phyloP scores from a whole-genome alignment of 2,329 filamentous ascomycete species.

The Biscogniauxia marginata region DNA sequence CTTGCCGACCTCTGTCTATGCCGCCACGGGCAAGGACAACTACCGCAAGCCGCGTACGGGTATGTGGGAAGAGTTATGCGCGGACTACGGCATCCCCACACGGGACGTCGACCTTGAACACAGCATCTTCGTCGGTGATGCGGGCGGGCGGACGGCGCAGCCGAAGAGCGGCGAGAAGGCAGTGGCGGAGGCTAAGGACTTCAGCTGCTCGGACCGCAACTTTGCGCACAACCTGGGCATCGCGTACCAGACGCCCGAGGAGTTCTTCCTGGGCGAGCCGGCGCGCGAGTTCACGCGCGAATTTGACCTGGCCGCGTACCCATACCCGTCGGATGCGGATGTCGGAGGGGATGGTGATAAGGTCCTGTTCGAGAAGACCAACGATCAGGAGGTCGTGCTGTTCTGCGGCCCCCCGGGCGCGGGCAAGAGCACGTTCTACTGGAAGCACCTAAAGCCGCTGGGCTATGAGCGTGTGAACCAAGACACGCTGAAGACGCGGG shows the following conservation, averaged over 20 bases:
- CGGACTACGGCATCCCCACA: conserved; percentile 58
- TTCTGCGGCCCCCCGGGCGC: conserved; percentile 87
- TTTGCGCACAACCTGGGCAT: conserved; percentile 85
- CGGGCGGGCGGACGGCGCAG: conserved; percentile 58
- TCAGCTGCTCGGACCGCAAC: conserved; percentile 69
- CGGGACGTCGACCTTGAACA: conserved; percentile 63
- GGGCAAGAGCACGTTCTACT: conserved; percentile 91
- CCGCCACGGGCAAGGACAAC: conserved; percentile 76
- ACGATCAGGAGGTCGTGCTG: conserved; percentile 72
- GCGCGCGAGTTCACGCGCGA: conserved; percentile 64
- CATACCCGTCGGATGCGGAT: conserved; percentile 35
- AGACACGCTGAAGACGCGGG: conserved; percentile 74
- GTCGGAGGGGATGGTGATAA: conserved; percentile 7
- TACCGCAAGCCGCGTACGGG: conserved; percentile 85
- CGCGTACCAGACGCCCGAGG: conserved; percentile 81
- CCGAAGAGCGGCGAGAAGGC: conserved; percentile 22
- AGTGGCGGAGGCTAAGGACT: conserved; percentile 49
- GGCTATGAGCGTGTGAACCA: conserved; percentile 88
- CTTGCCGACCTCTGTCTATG: conserved; percentile 78
- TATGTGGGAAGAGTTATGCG: conserved; percentile 73
- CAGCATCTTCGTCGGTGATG: conserved; percentile 90
- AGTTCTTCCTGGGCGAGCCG: conserved; percentile 75
- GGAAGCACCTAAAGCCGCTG: conserved; percentile 71
- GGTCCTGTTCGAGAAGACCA: conserved; percentile 57
- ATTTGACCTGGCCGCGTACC: conserved; percentile 68